Percentiles rank a stretch among this genome's conserved stretches.
Conservation (phyloP, 352 stramenopile species). For the Pythium dissimile region DNA sequence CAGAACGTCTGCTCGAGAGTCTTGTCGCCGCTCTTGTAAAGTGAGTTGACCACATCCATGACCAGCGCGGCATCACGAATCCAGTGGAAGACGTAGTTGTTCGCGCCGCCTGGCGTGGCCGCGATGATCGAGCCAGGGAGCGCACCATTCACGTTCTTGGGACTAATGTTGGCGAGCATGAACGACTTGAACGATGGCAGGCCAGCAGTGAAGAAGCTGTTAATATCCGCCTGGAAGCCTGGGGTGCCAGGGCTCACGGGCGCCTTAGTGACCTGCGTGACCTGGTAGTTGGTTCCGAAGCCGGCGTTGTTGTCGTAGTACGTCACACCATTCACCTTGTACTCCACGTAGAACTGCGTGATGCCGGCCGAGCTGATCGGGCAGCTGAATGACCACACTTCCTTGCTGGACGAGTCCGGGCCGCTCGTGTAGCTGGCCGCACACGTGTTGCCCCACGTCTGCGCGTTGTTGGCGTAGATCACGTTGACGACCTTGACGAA, state of each 20-base stretch:
- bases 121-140: slow-evolving; percentile 20
- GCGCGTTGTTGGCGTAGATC: not conserved
- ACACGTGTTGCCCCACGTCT: slow-evolving; percentile 17
- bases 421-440: slow-evolving; percentile 16
- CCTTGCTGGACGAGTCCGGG: slow-evolving; percentile 16
- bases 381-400: slow-evolving; percentile 22
- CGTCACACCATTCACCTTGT: slow-evolving; percentile 22
- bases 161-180: slow-evolving; percentile 22
- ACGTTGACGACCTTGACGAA: slow-evolving; percentile 2
- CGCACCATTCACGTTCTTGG: slow-evolving; percentile 16
- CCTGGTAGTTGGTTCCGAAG: slow-evolving; percentile 16
- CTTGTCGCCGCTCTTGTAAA: slow-evolving; percentile 16
- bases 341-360: slow-evolving; percentile 27
- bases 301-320: slow-evolving; percentile 28
- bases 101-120: not conserved
- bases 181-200: slow-evolving; percentile 16
- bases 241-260: slow-evolving; percentile 1
- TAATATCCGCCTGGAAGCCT: slow-evolving; percentile 21
- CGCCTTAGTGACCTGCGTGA: not conserved
- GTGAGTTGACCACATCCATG: slow-evolving; percentile 18
- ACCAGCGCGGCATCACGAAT: slow-evolving; percentile 21
- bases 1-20: slow-evolving; percentile 20
- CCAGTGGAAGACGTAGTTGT: slow-evolving; percentile 28
- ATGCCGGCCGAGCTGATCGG: slow-evolving; percentile 13
- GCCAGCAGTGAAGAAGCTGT: slow-evolving; percentile 1